These are phyloP conservation scores for Simplicillium aogashimaense DNA, from an alignment of 2,329 filamentous ascomycete species.

Conservation along the genomic window DNA sequence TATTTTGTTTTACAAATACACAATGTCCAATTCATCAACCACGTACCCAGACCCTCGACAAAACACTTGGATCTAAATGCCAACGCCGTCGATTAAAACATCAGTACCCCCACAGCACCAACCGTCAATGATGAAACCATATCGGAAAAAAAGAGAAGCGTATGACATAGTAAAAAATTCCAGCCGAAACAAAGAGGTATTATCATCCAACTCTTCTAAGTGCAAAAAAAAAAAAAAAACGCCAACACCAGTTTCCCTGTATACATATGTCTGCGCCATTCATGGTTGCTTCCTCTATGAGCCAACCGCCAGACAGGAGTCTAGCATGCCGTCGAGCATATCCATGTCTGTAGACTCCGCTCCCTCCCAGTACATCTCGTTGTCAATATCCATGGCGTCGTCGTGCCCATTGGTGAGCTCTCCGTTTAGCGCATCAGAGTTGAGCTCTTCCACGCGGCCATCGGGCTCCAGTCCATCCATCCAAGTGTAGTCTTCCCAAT, in stretches of 20 bases:
- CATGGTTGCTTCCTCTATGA: slow-evolving; percentile 14
- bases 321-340: slow-evolving; percentile 45
- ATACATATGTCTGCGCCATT: background rate
- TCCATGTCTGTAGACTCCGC: slow-evolving; percentile 46
- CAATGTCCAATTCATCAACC: too few relatives aligned
- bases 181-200: background rate
- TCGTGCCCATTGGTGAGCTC: slow-evolving; percentile 18
- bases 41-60: too few relatives aligned
- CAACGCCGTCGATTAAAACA: too few relatives aligned
- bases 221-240: slow-evolving; percentile 1
- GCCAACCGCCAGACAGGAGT: slow-evolving; percentile 42
- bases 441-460: slow-evolving; percentile 15
- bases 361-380: slow-evolving; percentile 22
- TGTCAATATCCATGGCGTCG: slow-evolving; percentile 27
- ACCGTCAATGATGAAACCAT: too few relatives aligned
- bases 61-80: too few relatives aligned
- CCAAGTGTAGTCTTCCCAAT: slow-evolving; percentile 51
- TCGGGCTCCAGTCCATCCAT: slow-evolving; percentile 26
- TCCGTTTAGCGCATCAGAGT: slow-evolving; percentile 11
- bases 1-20: too few relatives aligned
- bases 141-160: too few relatives aligned
- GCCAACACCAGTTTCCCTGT: too few relatives aligned
- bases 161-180: background rate
- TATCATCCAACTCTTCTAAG: too few relatives aligned
- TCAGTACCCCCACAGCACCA: too few relatives aligned